Evolutionary conservation across 768 basidiomycete species (phyloP), one percentile per base, ranked within the genome.

Genomic region (Gymnopilus dilepis): DNA sequence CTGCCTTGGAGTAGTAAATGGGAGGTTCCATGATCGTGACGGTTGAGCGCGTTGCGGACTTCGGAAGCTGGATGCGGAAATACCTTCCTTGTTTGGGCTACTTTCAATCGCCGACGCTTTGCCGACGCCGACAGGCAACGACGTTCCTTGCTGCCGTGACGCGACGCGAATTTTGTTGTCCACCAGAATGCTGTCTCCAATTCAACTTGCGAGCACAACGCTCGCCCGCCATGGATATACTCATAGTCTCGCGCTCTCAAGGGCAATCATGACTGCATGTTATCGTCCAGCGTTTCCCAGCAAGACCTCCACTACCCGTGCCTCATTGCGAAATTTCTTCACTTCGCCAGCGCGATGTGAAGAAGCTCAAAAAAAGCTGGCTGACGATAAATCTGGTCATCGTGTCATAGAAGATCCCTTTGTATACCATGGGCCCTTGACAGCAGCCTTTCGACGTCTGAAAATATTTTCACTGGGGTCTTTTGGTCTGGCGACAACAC

Each of bases 401-500:
- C 68, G 72, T 26, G 68, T 75, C n/a, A 58, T 45, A 41, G 64
- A 69, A 57, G 70, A 72, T 51, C 63, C 55, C 37, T 70, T 50
- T 43, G 69, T 80, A n/a, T 95, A 95, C 69, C 74, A 80, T 63
- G 94, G 92, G 0, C 94, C 93, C 2, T 77, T 94, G 38, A 76
- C 87, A 0, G 72, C 78, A 43, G 91, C 93, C 1, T 94, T 92
- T 78, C 84, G 86, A 58, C 84, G 85, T 22, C 82, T 95, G 58
- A 95, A 95, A 72, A 74, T 92, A 8, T 94, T 95, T 77, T 95
- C 93, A 12, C 76, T 96, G 0, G 85, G 87, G 22, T 94, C 94
- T 0, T 82, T 95, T 48, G 81, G 81, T 2, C 81, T 93, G 51
- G 88, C 91, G 9, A 75, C 80, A 60, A 80, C 84, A 4, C 78